Conservation (phyloP, 306 rosid species). For the Malus sylvestris region DNA sequence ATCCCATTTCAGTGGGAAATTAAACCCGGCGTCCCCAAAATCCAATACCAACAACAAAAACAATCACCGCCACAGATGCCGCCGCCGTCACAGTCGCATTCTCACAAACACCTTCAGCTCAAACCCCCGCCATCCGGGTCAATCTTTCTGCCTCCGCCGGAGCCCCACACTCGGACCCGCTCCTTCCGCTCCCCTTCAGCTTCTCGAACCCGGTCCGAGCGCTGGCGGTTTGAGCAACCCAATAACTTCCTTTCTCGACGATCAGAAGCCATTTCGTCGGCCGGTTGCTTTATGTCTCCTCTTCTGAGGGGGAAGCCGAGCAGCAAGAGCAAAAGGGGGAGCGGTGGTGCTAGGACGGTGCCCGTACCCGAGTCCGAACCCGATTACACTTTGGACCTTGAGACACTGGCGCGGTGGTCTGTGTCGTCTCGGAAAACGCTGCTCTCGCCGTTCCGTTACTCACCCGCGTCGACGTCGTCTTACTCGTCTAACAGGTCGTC, state of each 20-base stretch:
- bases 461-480: constrained; percentile 33
- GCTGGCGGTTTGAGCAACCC: constrained; percentile 46
- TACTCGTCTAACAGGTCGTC: constrained; percentile 44
- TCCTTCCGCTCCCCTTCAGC: constrained; percentile 40
- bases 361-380: constrained; percentile 9
- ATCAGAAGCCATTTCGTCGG: constrained; percentile 36
- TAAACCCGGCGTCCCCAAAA: constrained; percentile 77
- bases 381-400: constrained; percentile 40
- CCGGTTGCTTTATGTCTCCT: constrained; percentile 74
- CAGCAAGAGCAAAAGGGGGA: constrained; percentile 13
- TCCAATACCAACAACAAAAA: constrained; percentile 13
- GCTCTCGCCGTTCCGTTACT: constrained; percentile 43
- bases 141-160: constrained; percentile 20
- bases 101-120: neutral
- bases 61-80: neutral
- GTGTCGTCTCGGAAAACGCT: constrained; percentile 45
- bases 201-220: constrained; percentile 43
- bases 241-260: constrained; percentile 12
- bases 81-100: neutral
- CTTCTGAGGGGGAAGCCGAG: constrained; percentile 28
- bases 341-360: neutral
- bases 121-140: constrained; percentile 49
- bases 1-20: constrained; percentile 95
- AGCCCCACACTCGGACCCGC: constrained; percentile 14
- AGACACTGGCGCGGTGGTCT: constrained; percentile 56